Percentiles rank a stretch among this genome's conserved stretches.
phyloP scores from a whole-genome alignment of 2,329 filamentous ascomycete genomes.

The Aspergillus viridinutans region DNA sequence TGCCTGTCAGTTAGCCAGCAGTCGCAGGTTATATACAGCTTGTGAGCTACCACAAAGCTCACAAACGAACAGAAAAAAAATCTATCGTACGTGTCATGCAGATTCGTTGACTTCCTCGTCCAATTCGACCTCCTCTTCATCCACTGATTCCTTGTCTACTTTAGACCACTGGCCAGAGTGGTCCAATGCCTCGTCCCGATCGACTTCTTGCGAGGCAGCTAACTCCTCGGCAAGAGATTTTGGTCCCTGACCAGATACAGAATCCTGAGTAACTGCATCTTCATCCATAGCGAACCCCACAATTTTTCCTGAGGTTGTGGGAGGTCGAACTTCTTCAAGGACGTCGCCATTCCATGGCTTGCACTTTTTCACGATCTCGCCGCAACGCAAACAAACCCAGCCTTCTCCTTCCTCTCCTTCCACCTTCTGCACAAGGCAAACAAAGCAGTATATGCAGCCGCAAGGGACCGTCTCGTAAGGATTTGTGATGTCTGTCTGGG shows the following conservation, averaged over 20 bases:
- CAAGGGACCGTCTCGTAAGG: constrained; percentile 90
- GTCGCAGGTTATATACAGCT: neutral
- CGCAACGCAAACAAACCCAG: constrained; percentile 87
- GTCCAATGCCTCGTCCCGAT: constrained; percentile 30
- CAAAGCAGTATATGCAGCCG: constrained; percentile 91
- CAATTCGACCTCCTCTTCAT: constrained; percentile 8
- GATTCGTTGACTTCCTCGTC: constrained; percentile 1
- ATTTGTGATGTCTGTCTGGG: constrained; percentile 91
- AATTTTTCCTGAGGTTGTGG: constrained; percentile 35
- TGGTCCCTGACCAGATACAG: constrained; percentile 5
- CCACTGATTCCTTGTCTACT: constrained; percentile 27
- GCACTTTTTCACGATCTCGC: constrained; percentile 77
- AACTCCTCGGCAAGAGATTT: constrained; percentile 9
- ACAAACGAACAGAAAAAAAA: neutral
- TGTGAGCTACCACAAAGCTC: neutral
- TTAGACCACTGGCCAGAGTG: constrained; percentile 37
- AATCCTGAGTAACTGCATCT: constrained; percentile 13
- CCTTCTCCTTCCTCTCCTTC: constrained; percentile 93
- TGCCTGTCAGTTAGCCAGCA: neutral
- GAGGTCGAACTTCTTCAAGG: constrained; percentile 44
- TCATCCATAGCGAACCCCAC: constrained; percentile 40
- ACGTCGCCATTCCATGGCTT: constrained; percentile 91
- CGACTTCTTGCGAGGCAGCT: constrained; percentile 24
- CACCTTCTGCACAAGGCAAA: constrained; percentile 84
- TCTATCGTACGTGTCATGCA: neutral